A percentile compares a stretch with the other conserved stretches of the same genome.
Conservation (phyloP, 257 asterid genomes). For the Przewalskia tangutica region DNA sequence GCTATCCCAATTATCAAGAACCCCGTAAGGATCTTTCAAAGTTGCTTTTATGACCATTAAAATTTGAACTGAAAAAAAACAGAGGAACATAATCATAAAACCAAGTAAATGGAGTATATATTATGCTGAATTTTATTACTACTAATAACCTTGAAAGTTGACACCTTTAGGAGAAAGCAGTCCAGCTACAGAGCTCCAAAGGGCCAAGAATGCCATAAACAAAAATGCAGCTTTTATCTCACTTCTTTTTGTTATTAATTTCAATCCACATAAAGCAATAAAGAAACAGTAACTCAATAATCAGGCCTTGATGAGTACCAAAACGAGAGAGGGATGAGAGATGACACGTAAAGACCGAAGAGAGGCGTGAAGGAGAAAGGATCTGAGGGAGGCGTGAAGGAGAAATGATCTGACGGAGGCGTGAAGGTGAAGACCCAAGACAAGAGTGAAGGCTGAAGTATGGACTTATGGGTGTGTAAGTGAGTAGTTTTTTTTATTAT, state of each 20-base stretch:
- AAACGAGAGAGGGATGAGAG: no score
- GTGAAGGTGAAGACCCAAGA: no score
- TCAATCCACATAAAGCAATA: slow-evolving; percentile 5
- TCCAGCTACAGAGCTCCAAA: slow-evolving; percentile 39
- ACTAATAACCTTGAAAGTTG: slow-evolving; percentile 99
- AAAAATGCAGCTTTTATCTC: slow-evolving; percentile 21
- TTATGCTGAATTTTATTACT: background rate
- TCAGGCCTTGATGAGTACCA: background rate
- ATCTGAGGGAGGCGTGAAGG: no score
- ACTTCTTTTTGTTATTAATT: slow-evolving; percentile 25
- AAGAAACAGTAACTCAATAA: slow-evolving; percentile 1
- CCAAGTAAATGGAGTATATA: background rate
- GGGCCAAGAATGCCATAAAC: slow-evolving; percentile 23
- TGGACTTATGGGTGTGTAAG: no score
- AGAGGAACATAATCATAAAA: background rate
- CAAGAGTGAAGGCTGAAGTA: no score
- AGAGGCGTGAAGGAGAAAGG: no score
- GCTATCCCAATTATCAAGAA: slow-evolving; percentile 95
- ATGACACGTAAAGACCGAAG: no score
- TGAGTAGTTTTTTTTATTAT: no score
- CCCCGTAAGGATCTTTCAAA: slow-evolving; percentile 82
- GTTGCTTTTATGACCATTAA: slow-evolving; percentile 67
- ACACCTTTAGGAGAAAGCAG: slow-evolving; percentile 93
- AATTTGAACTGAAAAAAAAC: slow-evolving; percentile 63
- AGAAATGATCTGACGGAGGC: no score